Evolutionary conservation across 768 basidiomycete genomes (phyloP).

Genomic region (Rhodotorula toruloides): DNA sequence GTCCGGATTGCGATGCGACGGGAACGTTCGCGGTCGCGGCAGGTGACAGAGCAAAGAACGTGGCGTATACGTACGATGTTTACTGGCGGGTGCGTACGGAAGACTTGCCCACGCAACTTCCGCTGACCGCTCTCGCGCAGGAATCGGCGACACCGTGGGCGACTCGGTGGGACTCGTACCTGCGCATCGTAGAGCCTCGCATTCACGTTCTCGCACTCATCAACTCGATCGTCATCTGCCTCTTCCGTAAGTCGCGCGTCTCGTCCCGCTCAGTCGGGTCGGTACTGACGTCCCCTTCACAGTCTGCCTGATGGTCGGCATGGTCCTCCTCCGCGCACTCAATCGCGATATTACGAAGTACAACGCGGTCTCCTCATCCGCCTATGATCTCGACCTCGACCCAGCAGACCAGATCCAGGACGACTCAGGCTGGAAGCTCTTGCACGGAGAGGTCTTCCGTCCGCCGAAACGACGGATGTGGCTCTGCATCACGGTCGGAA

Average conservation of each 20-base stretch:
- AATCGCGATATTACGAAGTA: conserved; percentile 91
- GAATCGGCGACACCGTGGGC: conserved; percentile 55
- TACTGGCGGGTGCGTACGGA: conserved; percentile 66
- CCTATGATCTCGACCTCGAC: conserved; percentile 63
- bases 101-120: neutral
- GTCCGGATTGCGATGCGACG: conserved; percentile 42
- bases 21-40: conserved; percentile 58
- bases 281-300: neutral
- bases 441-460: conserved; percentile 94
- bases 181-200: conserved; percentile 84
- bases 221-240: conserved; percentile 84
- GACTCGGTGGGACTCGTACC: conserved; percentile 92
- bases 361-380: conserved; percentile 61
- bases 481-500: conserved; percentile 81
- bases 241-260: conserved; percentile 54
- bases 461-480: conserved; percentile 69
- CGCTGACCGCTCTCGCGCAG: neutral
- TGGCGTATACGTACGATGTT: conserved; percentile 82
- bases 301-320: conserved; percentile 77
- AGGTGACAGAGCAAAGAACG: conserved; percentile 55
- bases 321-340: conserved; percentile 79
- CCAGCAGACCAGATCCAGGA: conserved; percentile 52
- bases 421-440: conserved; percentile 97
- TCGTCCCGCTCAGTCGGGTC: neutral
- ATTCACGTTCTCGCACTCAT: conserved; percentile 96